These are phyloP conservation scores for Lepidium africanum DNA, from an alignment of 345 rosid species.

Conservation along the genomic window DNA sequence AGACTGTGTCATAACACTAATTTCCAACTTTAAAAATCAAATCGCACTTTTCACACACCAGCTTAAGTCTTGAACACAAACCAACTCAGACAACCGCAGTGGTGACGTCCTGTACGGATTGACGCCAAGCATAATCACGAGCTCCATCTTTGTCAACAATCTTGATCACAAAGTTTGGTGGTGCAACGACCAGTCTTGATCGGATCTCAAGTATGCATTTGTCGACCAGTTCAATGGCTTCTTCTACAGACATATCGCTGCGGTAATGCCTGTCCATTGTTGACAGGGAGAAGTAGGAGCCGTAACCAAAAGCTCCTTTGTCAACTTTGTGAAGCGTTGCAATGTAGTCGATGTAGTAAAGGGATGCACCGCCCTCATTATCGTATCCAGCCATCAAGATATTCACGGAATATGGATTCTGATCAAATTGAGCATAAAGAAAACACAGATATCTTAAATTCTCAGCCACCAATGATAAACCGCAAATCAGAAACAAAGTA, in stretches of 20 bases:
- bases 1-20: not conserved
- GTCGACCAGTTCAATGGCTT: constrained; percentile 73
- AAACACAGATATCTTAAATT: not conserved
- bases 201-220: constrained; percentile 91
- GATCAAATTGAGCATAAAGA: constrained; percentile 7
- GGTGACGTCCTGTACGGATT: constrained; percentile 53
- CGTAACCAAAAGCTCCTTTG: constrained; percentile 92
- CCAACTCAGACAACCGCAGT: constrained; percentile 30
- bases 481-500: not conserved
- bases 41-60: constrained; percentile 17
- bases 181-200: constrained; percentile 84
- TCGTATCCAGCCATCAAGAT: constrained; percentile 87
- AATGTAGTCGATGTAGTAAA: constrained; percentile 91
- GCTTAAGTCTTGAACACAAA: not conserved
- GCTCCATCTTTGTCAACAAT: constrained; percentile 96
- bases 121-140: constrained; percentile 77
- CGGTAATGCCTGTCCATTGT: constrained; percentile 93
- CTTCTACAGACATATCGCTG: constrained; percentile 80
- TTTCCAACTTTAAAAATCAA: not conserved
- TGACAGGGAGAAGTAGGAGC: constrained; percentile 79
- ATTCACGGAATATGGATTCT: constrained; percentile 90
- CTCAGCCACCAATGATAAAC: not conserved
- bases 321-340: constrained; percentile 98
- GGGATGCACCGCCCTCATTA: constrained; percentile 82
- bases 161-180: constrained; percentile 92